Base-by-base conservation (phyloP, 768 basidiomycete genomes). In the Phaeotremella fagi region DNA sequence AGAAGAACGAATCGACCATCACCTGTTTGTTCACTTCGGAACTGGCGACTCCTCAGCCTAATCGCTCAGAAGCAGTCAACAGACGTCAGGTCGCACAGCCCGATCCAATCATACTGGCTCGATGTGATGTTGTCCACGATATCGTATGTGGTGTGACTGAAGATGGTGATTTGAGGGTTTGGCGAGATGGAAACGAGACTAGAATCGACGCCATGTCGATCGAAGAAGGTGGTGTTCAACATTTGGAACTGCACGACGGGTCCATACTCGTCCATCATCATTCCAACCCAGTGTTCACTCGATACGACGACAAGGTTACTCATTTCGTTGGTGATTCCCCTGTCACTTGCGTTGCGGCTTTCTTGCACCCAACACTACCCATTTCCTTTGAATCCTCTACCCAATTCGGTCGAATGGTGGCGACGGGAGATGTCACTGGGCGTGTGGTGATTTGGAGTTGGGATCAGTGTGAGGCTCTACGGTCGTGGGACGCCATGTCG, bases 131-230 rank as follows among this genome's bases (percentile, higher is more conserved):
- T 1, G 47, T 9, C 3, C 33, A 47, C 18, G 64, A 62, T 24
- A 52, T 67, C 5, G 43, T 63, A 4, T 64, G 61, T 16, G 66
- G 64, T 16, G 63, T 70, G 6, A 69, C 71, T 0, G 62, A 35
- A 18, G 60, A 63, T 25, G 71, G 71, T 3, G 64, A 65, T 47
- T 29, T 73, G 33, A 55, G 71, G 27, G n/a, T 73, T 1, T 69
- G 62, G 66, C 9, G 27, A 3, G n/a, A 52, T 4, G 37, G 23
- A 0, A 23, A 27, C 1, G 67, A 69, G 46, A 41, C 53, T 16
- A 35, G 68, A 31, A 26, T 70, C 3, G 68, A 70, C 26, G 62
- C 61, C 1, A 64, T 61, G 1, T 45, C 59, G 3, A 54, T 31
- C 20, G 58, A 66, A 26, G 27, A 56, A 16, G 66, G 64, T 3